Evolutionary conservation across 768 basidiomycete genomes (phyloP).

Genomic region (Collybia mongolica): DNA sequence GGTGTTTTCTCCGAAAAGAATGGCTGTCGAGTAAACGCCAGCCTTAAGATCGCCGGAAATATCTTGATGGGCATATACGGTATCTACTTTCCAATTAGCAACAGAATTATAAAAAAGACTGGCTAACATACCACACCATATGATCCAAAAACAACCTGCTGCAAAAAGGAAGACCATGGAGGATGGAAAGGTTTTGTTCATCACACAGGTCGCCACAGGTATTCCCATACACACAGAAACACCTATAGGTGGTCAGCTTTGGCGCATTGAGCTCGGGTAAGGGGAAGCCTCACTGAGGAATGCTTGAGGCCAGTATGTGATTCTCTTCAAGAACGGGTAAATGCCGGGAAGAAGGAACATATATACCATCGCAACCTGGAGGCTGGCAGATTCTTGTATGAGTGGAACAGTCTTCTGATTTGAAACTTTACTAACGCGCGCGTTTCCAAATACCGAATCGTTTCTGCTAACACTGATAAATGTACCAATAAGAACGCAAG

Average conservation of each 20-base stretch:
- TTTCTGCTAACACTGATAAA: constrained; percentile 4
- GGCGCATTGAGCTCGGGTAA: too few species aligned
- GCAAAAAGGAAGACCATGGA: constrained; percentile 1
- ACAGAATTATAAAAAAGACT: background rate
- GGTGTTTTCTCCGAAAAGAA: constrained; percentile 51
- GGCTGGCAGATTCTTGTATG: background rate
- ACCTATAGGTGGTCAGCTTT: constrained; percentile 4
- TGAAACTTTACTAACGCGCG: constrained; percentile 7
- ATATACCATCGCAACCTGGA: constrained; percentile 12
- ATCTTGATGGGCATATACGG: constrained; percentile 63
- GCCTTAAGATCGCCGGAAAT: constrained; percentile 55
- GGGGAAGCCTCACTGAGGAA: constrained; percentile 32
- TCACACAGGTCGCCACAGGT: constrained; percentile 24
- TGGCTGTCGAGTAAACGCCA: constrained; percentile 61
- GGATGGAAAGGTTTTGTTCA: background rate
- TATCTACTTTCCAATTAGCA: constrained; percentile 26
- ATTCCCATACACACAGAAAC: constrained; percentile 29
- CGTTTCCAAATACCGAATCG: constrained; percentile 11
- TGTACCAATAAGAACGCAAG: constrained; percentile 19
- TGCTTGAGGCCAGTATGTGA: constrained; percentile 39
- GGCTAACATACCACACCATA: constrained; percentile 15
- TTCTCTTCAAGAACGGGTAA: constrained; percentile 40
- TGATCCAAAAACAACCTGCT: constrained; percentile 7
- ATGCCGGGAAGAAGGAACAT: constrained; percentile 16
- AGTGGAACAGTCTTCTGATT: background rate